These are phyloP conservation scores for Talaromyces nanjingensis DNA, from an alignment of 495 filamentous ascomycete species.

Conservation along the genomic window DNA sequence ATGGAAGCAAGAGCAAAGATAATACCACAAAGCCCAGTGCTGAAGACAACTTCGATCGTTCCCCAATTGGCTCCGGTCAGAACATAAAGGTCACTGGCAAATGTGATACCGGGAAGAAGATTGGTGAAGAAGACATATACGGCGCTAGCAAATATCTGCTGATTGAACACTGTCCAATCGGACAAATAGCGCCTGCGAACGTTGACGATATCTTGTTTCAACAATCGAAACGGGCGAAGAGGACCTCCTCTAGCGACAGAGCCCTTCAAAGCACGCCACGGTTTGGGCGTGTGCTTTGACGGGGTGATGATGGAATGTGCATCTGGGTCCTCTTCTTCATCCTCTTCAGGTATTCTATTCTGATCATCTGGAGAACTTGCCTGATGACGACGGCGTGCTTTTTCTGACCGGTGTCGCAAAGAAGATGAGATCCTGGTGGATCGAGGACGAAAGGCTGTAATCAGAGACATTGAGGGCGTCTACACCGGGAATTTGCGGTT, in stretches of 20 bases:
- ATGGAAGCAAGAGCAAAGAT: constrained; percentile 58
- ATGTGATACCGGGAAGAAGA: constrained; percentile 65
- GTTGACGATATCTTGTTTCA: constrained; percentile 53
- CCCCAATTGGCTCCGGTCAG: constrained; percentile 62
- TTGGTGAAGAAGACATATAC: constrained; percentile 75
- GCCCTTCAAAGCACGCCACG: constrained; percentile 25
- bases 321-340: constrained; percentile 18
- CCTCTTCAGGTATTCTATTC: constrained; percentile 5
- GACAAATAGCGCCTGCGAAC: constrained; percentile 50
- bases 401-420: constrained; percentile 17
- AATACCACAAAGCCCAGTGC: constrained; percentile 60
- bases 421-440: constrained; percentile 23
- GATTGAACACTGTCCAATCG: constrained; percentile 66
- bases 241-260: constrained; percentile 32
- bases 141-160: constrained; percentile 61
- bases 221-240: constrained; percentile 53
- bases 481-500: background rate
- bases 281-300: constrained; percentile 35
- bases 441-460: constrained; percentile 31
- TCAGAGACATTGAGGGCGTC: constrained; percentile 22
- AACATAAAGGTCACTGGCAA: constrained; percentile 62
- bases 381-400: constrained; percentile 14
- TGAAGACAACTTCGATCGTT: constrained; percentile 66
- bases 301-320: constrained; percentile 35
- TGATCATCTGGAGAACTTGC: constrained; percentile 7